phyloP scores from a whole-genome alignment of 768 basidiomycete species.

The Termitomyces titanicus region DNA sequence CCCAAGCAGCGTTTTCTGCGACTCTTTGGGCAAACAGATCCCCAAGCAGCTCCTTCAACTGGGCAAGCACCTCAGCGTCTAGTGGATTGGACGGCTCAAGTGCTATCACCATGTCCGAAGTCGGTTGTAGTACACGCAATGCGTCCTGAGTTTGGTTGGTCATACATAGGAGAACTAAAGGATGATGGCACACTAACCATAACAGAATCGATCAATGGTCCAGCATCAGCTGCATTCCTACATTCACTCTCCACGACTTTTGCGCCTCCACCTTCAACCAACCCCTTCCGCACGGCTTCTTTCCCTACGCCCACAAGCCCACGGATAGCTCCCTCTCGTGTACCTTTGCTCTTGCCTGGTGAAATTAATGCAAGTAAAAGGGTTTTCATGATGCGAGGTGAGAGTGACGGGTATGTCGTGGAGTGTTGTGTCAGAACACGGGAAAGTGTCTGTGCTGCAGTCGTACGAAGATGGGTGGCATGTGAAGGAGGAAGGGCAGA shows the following conservation, averaged over 20 bases:
- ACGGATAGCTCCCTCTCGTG: conserved; percentile 86
- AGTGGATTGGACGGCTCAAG: conserved; percentile 45
- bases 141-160: conserved; percentile 44
- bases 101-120: conserved; percentile 55
- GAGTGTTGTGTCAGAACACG: conserved; percentile 78
- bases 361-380: conserved; percentile 82
- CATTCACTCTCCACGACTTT: conserved; percentile 71
- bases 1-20: conserved; percentile 61
- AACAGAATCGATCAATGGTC: conserved; percentile 52
- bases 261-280: conserved; percentile 79
- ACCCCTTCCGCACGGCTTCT: conserved; percentile 78
- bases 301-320: conserved; percentile 83
- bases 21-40: conserved; percentile 58
- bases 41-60: conserved; percentile 54
- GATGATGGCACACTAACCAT: conserved; percentile 40
- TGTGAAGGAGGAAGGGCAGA: conserved; percentile 74
- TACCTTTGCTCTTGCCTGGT: conserved; percentile 69
- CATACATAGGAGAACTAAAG: not conserved
- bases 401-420: conserved; percentile 85
- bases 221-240: conserved; percentile 33
- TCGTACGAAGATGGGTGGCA: conserved; percentile 69
- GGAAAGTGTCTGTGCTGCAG: conserved; percentile 81
- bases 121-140: conserved; percentile 52
- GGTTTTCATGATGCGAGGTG: conserved; percentile 91
- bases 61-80: conserved; percentile 44